These are phyloP conservation scores for Carex arenaria DNA, from an alignment of 202 grass and related monocot species.

Conservation along the genomic window DNA sequence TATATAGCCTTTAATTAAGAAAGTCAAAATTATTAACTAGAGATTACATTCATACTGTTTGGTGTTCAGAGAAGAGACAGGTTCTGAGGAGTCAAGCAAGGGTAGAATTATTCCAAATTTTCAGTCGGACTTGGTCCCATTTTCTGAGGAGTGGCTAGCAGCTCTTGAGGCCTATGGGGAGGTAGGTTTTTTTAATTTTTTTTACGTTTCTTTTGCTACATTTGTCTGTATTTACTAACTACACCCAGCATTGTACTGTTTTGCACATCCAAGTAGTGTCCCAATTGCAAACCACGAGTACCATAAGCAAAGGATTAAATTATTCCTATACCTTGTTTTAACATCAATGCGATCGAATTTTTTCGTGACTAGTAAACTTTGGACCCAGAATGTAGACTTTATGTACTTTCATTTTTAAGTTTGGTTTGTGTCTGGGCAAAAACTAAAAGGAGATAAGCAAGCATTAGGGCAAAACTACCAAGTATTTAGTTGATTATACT, in stretches of 20 bases:
- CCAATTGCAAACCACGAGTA: neutral
- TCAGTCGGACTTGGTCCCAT: conserved; percentile 48
- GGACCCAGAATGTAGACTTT: neutral
- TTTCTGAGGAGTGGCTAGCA: conserved; percentile 91
- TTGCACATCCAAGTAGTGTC: neutral
- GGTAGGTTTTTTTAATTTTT: conserved; percentile 33
- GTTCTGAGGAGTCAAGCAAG: conserved; percentile 5
- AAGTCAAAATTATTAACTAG: neutral
- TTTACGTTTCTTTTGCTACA: neutral
- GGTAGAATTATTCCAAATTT: conserved; percentile 33
- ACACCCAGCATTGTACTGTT: neutral
- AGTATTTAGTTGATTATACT: neutral
- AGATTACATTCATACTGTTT: conserved; percentile 30
- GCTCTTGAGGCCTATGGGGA: conserved; percentile 61
- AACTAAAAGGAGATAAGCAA: neutral
- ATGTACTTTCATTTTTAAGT: neutral
- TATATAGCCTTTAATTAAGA: neutral
- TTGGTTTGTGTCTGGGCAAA: neutral
- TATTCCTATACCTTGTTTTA: neutral
- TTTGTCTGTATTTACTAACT: neutral
- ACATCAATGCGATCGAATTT: neutral
- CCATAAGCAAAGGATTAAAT: neutral
- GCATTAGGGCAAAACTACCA: neutral
- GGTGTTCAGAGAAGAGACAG: conserved; percentile 28
- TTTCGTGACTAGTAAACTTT: neutral